phyloP scores from a whole-genome alignment of 192 early-diverging fungal genomes.

The Phlyctochytrium planicorne region DNA sequence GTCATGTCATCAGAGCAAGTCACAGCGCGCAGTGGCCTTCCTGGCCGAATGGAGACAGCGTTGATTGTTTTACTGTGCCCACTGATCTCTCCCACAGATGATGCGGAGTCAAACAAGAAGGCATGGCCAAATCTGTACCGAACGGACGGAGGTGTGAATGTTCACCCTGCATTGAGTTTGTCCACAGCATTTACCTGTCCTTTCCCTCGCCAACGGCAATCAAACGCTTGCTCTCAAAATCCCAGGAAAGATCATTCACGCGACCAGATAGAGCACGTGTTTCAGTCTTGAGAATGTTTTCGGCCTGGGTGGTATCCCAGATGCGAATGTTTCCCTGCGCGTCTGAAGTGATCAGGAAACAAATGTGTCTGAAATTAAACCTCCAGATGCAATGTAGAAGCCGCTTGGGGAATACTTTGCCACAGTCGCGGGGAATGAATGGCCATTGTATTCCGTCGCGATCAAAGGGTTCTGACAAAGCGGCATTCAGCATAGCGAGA shows the following conservation, averaged over 20 bases:
- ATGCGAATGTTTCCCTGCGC: slow-evolving; percentile 87
- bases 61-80: slow-evolving; percentile 91
- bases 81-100: slow-evolving; percentile 84
- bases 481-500: neutral
- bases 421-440: slow-evolving; percentile 74
- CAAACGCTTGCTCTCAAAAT: slow-evolving; percentile 92
- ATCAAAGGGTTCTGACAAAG: slow-evolving; percentile 66
- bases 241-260: slow-evolving; percentile 91
- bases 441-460: slow-evolving; percentile 81
- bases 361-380: slow-evolving; percentile 38
- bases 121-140: slow-evolving; percentile 77
- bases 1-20: slow-evolving; percentile 89
- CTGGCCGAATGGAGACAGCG: slow-evolving; percentile 82
- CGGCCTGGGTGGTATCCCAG: slow-evolving; percentile 84
- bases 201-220: slow-evolving; percentile 95
- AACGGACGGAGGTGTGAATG: neutral
- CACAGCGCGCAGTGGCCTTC: slow-evolving; percentile 87
- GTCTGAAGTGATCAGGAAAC: slow-evolving; percentile 46
- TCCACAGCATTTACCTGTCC: slow-evolving; percentile 55
- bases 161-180: neutral
- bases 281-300: slow-evolving; percentile 82
- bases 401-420: slow-evolving; percentile 90
- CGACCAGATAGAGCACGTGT: slow-evolving; percentile 68
- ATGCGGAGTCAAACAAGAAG: slow-evolving; percentile 85
- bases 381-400: slow-evolving; percentile 95